These are phyloP conservation scores for Wickerhamomyces rabaulensis DNA, from an alignment of 805 yeast species.

Conservation along the genomic window DNA sequence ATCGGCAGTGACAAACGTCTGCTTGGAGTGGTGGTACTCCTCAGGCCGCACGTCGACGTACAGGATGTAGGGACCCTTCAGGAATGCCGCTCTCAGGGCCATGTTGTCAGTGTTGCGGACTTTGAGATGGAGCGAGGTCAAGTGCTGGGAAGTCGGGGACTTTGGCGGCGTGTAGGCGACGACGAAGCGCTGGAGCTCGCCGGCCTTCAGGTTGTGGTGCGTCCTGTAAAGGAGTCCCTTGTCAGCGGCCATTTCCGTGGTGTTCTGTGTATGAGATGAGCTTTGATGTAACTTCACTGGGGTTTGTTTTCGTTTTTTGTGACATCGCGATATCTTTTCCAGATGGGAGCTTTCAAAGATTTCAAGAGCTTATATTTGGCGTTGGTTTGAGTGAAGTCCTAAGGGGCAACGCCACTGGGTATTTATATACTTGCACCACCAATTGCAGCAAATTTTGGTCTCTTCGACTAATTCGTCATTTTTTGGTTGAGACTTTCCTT, in stretches of 20 bases:
- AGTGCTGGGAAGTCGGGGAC: background rate
- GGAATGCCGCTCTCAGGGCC: constrained; percentile 62
- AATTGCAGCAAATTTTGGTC: no score
- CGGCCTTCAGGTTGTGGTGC: background rate
- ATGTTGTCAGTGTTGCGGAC: constrained; percentile 60
- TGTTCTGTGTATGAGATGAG: background rate
- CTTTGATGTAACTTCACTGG: background rate
- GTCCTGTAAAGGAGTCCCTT: background rate
- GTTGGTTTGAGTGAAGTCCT: no score
- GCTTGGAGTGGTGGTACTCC: constrained; percentile 46
- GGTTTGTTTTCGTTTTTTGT: background rate
- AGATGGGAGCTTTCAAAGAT: no score
- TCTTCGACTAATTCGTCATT: no score
- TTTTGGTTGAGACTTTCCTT: no score
- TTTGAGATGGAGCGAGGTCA: constrained; percentile 41
- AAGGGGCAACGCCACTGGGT: no score
- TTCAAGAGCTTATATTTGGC: no score
- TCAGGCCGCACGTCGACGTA: constrained; percentile 62
- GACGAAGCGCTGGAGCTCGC: background rate
- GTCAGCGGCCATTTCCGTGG: background rate
- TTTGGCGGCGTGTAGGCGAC: background rate
- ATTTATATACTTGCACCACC: no score
- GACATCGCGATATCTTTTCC: no score
- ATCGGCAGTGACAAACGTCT: constrained; percentile 63
- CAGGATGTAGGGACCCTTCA: constrained; percentile 72